Percentiles rank a stretch among this genome's conserved stretches.
phyloP scores from a whole-genome alignment of 2,329 filamentous ascomycete species.

The Triangularia setosa region DNA sequence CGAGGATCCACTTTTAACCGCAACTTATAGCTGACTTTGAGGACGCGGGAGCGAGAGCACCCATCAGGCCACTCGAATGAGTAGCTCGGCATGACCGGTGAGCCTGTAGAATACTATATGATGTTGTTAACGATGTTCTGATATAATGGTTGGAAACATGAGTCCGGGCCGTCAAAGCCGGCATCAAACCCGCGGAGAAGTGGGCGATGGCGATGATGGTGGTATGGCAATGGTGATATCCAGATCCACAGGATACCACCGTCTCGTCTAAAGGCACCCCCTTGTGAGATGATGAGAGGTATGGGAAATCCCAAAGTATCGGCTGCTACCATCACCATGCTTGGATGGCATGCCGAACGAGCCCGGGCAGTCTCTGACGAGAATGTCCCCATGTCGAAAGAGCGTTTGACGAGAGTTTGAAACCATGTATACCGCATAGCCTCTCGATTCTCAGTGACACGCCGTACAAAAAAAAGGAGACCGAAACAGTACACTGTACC shows the following conservation, averaged over 20 bases:
- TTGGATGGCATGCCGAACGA: no score
- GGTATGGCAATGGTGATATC: neutral
- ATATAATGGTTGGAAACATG: neutral
- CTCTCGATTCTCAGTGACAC: no score
- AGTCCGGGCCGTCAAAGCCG: neutral
- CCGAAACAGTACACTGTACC: no score
- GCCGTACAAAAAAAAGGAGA: no score
- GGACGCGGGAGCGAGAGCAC: neutral
- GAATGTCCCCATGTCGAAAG: no score
- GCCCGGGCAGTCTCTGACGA: no score
- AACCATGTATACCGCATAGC: no score
- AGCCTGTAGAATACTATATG: neutral
- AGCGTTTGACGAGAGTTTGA: no score
- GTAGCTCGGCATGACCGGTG: constrained; percentile 6
- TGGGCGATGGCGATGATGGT: neutral
- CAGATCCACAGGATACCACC: neutral
- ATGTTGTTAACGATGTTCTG: neutral
- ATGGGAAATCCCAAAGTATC: neutral
- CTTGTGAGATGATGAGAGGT: neutral
- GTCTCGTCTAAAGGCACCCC: neutral
- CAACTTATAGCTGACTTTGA: constrained; percentile 1
- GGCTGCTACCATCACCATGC: neutral
- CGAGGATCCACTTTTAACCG: constrained; percentile 9
- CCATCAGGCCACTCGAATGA: neutral
- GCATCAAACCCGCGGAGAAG: neutral